Evolutionary conservation across 1,139 yeast species (phyloP), one percentile per base, ranked within the genome.

Genomic region (Candida tetrigidarum): DNA sequence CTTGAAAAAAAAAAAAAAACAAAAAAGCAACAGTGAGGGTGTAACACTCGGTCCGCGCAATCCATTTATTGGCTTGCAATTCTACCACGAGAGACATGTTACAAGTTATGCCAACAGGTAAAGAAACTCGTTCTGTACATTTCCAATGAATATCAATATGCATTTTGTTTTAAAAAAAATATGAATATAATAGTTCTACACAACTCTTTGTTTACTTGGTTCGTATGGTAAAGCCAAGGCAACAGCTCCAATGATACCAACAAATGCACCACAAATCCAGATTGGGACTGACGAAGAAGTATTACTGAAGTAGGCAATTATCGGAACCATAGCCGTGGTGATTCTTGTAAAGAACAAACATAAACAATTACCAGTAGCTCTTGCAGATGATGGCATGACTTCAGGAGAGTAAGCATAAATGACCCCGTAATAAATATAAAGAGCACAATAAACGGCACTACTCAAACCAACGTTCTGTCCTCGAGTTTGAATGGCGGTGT

Each of bases 351-450:
- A 54, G 42, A 61, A 60, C 33, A 68, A 55, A 44, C 67, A 63
- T 45, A 67, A 52, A 37, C 66, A 66, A 50, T 62, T 60, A 7
- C 72, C 73, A 0, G 73, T 68, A 16, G 65, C 68, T 51, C 74
- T 57, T 3, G 67, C 69, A 10, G 59, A 52, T 2, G 69, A 54
- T 3, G 72, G 72, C 57, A 68, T 56, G 19, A 65, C 66, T 48
- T 66, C 72, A 0, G 71, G 72, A 7, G 71, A 55, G 47, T 63
- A 67, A 10, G 69, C 71, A 44, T 61, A 68, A 23, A 68, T 55
- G 36, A 64, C 60, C 5, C 66, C 67, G 41, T 62, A 68, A 50
- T 68, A 68, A 36, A 68, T 63, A 50, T 67, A 64, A 27, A 67
- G 53, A 32, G 59, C 58, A 40, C 59, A 54, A 44, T 62, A 68